Evolutionary conservation across 768 basidiomycete genomes (phyloP).

Genomic region (Chiua virens): DNA sequence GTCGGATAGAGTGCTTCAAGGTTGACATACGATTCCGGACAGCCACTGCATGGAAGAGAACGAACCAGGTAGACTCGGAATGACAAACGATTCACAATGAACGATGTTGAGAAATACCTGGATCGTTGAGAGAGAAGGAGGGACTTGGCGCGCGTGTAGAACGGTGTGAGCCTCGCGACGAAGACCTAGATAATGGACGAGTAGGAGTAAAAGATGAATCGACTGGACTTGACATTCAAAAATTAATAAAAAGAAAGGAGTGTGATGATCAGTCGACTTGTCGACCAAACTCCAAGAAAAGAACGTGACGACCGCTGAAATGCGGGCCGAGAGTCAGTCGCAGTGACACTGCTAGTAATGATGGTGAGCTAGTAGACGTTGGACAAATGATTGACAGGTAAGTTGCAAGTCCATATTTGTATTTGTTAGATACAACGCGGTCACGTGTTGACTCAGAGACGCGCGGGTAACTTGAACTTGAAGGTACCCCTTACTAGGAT

Average conservation of each 20-base stretch:
- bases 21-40: conserved; percentile 79
- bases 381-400: conserved; percentile 2
- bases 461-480: neutral
- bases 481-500: neutral
- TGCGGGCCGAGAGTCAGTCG: conserved; percentile 8
- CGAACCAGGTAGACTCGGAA: conserved; percentile 29
- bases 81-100: conserved; percentile 24
- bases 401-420: conserved; percentile 20
- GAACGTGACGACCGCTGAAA: conserved; percentile 1
- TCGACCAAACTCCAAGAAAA: conserved; percentile 16
- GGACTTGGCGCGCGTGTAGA: conserved; percentile 59
- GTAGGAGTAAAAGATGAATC: conserved; percentile 32
- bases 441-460: conserved; percentile 20
- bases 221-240: conserved; percentile 38
- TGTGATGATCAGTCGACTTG: conserved; percentile 22
- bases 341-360: conserved; percentile 7
- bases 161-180: conserved; percentile 47
- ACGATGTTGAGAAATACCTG: conserved; percentile 49
- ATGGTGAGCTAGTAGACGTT: neutral
- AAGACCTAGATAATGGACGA: conserved; percentile 45
- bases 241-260: conserved; percentile 22
- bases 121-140: conserved; percentile 54
- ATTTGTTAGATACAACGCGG: conserved; percentile 24
- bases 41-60: conserved; percentile 50
- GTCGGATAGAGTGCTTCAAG: conserved; percentile 78